Evolutionary conservation across 768 basidiomycete species (phyloP).

Genomic region (Piloderma croceum): DNA sequence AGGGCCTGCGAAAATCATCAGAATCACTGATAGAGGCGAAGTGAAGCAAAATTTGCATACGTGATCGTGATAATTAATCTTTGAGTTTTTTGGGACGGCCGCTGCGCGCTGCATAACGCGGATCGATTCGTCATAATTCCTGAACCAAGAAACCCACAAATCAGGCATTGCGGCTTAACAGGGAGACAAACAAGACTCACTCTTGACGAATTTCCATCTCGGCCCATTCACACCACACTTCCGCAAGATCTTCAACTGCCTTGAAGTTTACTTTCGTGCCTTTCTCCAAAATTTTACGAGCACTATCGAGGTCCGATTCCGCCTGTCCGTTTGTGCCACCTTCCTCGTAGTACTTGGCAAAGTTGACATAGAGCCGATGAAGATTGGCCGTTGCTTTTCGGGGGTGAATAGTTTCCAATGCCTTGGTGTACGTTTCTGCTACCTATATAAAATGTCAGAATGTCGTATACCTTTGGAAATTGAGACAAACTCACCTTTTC

Average conservation of each 20-base stretch:
- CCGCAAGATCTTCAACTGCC: constrained; percentile 94
- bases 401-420: constrained; percentile 82
- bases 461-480: constrained; percentile 1
- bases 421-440: constrained; percentile 87
- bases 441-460: constrained; percentile 44
- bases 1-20: constrained; percentile 48
- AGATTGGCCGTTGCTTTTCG: constrained; percentile 88
- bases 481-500: constrained; percentile 59
- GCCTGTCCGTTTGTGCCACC: constrained; percentile 79
- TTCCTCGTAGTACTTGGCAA: constrained; percentile 96
- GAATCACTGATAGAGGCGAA: constrained; percentile 7
- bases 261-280: constrained; percentile 89
- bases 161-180: background rate
- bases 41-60: constrained; percentile 40
- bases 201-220: constrained; percentile 96
- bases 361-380: constrained; percentile 87
- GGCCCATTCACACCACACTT: constrained; percentile 99
- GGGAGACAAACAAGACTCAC: constrained; percentile 42
- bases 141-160: constrained; percentile 28
- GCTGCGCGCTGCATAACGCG: constrained; percentile 96
- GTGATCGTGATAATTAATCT: constrained; percentile 93
- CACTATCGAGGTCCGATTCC: constrained; percentile 76
- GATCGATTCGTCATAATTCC: constrained; percentile 94
- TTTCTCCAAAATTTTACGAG: constrained; percentile 91
- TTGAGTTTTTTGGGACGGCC: constrained; percentile 82